Evolutionary conservation across 805 yeast genomes (phyloP), one percentile per base, ranked within the genome.

Genomic region (Phaffomyces antillensis): DNA sequence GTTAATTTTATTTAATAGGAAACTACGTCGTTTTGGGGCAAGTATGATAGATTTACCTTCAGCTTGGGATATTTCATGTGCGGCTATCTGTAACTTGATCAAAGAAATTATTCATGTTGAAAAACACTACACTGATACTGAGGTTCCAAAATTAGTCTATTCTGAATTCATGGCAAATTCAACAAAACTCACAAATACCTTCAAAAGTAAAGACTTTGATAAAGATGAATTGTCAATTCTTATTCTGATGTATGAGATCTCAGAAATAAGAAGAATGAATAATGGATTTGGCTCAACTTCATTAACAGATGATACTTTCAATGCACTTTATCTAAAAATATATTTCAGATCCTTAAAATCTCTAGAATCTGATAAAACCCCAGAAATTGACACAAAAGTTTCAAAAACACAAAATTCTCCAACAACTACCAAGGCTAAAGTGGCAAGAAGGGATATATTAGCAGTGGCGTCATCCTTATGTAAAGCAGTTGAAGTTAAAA

Each of bases 241-340:
- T 2, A 69, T 73, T 40, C 65, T 74, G 32, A 55, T 84, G 13
- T 64, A 62, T 44, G 80, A 80, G 20, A 58, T 77, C 10, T 68
- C 73, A 15, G 90, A 83, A 41, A 70, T 85, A 54, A 71, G 86
- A 50, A 75, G 83, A 47, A 71, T 83, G 64, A 86, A 88, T 48
- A 85, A 83, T 58, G 95, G 95, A 0, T 82, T 81, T 60, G 91
- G 89, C 0, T 79, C 93, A 3, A 84, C 93, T 0, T 78, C 87
- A 0, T 61, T 75, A 33, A 75, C 85, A 44, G 96, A 86, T 60
- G 93, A 86, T 50, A 75, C 86, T 0, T 77, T 77, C 48, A 79
- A 81, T 32, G 73, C 82, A 8, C 58, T 83, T 0, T 87, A 72
- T 54, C 62, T 86, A 55, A 68, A 67, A 43, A 57, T 83, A 9